phyloP scores from a whole-genome alignment of 1,284 basidiomycete genomes.

The Trichosporon sp. region DNA sequence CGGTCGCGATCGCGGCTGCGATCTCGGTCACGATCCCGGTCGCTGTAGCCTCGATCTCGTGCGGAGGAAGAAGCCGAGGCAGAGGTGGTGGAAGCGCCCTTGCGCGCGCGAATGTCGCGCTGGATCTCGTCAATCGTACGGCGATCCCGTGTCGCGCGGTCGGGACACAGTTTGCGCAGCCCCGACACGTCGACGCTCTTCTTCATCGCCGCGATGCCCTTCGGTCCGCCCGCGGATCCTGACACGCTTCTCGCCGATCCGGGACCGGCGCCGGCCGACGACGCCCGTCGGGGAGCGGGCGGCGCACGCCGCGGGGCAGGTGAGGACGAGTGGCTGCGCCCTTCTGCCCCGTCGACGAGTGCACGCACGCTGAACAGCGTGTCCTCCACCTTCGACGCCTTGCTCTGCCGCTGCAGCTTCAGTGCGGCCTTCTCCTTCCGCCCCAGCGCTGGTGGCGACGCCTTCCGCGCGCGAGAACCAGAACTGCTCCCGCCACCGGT shows the following conservation, averaged over 20 bases:
- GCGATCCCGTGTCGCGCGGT: constrained; percentile 35
- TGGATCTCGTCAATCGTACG: constrained; percentile 43
- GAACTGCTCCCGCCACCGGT: background rate
- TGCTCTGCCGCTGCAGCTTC: constrained; percentile 9
- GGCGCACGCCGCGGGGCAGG: background rate
- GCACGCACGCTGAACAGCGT: constrained; percentile 34
- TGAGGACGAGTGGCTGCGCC: constrained; percentile 6
- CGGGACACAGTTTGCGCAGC: constrained; percentile 36
- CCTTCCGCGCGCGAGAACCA: background rate
- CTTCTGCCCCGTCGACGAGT: constrained; percentile 28
- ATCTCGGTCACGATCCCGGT: background rate
- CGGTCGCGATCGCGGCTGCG: background rate
- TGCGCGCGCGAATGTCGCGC: constrained; percentile 30
- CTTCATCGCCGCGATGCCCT: constrained; percentile 18
- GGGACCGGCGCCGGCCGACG: background rate
- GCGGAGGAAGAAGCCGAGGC: background rate
- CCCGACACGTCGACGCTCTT: constrained; percentile 20
- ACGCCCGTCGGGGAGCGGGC: background rate
- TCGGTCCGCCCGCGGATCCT: background rate
- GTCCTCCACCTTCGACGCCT: constrained; percentile 8
- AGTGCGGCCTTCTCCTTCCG: constrained; percentile 34
- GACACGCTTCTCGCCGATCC: background rate
- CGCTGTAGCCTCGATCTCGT: constrained; percentile 4
- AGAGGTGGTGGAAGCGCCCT: background rate
- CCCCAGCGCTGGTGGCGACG: constrained; percentile 26